phyloP scores from a whole-genome alignment of 495 filamentous ascomycete genomes.

The Podospora pseudopauciseta region DNA sequence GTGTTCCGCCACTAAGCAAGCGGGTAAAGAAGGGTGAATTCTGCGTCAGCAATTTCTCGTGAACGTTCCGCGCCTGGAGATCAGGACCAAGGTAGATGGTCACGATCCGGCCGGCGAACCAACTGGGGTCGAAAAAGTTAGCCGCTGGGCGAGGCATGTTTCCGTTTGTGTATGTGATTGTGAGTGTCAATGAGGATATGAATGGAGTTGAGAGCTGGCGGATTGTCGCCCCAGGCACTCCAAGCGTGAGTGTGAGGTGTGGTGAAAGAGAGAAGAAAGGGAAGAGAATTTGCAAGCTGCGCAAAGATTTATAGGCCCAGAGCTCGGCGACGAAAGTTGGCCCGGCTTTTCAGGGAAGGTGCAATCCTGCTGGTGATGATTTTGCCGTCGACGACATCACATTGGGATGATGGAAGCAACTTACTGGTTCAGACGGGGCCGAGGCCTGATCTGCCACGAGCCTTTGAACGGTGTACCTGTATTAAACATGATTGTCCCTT shows the following conservation, averaged over 20 bases:
- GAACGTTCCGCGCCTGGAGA: slow-evolving; percentile 21
- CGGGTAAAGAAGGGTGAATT: slow-evolving; percentile 26
- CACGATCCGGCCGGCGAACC: slow-evolving; percentile 27
- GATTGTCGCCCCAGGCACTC: neutral
- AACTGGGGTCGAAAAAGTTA: slow-evolving; percentile 6
- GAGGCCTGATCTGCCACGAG: too few relatives aligned
- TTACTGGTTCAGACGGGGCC: too few relatives aligned
- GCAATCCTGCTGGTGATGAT: neutral
- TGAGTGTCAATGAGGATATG: neutral
- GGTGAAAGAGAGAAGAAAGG: neutral
- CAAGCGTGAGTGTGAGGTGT: neutral
- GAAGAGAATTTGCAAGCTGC: neutral
- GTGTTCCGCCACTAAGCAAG: slow-evolving; percentile 10
- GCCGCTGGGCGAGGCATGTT: neutral
- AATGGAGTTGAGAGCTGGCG: neutral
- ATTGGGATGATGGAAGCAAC: too few relatives aligned
- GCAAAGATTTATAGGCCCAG: neutral
- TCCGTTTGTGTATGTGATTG: neutral
- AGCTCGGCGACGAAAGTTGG: neutral
- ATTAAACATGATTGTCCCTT: too few relatives aligned
- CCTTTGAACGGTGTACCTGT: too few relatives aligned
- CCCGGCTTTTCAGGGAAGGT: neutral
- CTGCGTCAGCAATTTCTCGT: slow-evolving; percentile 25
- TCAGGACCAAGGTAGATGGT: slow-evolving; percentile 19
- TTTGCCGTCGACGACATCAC: too few relatives aligned